Conservation (phyloP, 75 land plant genomes). For the Sequoia sempervirens region DNA sequence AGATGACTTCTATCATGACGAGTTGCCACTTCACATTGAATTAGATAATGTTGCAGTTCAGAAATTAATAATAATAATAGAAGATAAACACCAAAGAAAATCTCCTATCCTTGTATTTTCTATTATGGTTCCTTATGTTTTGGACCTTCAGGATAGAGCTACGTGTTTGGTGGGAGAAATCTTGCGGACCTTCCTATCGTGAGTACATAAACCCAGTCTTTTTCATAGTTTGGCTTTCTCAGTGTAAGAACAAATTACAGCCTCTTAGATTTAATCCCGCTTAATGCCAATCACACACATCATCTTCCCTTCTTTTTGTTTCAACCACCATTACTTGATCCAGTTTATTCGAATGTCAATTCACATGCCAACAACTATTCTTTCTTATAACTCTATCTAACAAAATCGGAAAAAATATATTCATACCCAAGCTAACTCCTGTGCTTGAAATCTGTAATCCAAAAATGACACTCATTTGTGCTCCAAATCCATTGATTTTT, state of each 20-base stretch:
- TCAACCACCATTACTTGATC: background rate
- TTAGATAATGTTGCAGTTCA: background rate
- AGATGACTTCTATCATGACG: background rate
- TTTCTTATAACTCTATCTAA: background rate
- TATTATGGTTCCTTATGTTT: background rate
- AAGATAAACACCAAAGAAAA: background rate
- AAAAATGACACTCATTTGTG: slow-evolving; percentile 5
- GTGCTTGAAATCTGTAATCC: background rate
- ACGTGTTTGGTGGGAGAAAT: background rate
- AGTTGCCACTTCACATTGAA: background rate
- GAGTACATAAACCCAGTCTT: background rate
- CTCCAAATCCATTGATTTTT: background rate
- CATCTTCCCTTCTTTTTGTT: background rate
- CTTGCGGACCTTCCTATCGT: background rate
- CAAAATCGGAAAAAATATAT: background rate
- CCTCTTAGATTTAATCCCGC: background rate
- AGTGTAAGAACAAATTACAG: background rate
- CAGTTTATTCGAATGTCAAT: background rate
- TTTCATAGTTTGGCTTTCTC: background rate
- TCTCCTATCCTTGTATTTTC: no score
- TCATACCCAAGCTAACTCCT: background rate
- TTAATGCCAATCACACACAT: background rate
- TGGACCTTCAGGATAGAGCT: background rate
- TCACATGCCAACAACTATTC: background rate
- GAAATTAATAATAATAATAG: no score